Evolutionary conservation across 2,329 filamentous ascomycete species (phyloP), one percentile per base, ranked within the genome.

Genomic region (Epichloe festucae): DNA sequence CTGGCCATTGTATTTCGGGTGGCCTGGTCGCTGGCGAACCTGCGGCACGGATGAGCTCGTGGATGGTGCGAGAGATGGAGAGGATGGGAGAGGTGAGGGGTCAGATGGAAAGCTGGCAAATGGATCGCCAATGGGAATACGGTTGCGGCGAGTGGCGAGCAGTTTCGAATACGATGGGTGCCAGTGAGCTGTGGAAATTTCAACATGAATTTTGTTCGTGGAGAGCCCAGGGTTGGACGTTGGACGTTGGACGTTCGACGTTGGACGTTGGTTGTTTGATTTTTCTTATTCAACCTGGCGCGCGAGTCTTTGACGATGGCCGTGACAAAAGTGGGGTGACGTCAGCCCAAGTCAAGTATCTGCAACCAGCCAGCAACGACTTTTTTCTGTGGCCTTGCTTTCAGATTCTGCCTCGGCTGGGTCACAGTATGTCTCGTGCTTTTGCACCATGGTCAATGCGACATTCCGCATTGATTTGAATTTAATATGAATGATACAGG

Each of bases 1-100:
- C 82, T 84, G 7, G 82, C 79, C 84, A 87, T 88, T 15, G 52
- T 73, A 19, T 58, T 23, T 31, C 17, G 35, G 11, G 14, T 6
- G 17, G 15, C 15, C 35, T 36, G 11, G 12, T 39, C n/a, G 44
- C 46, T 43, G 5, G 15, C 15, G 6, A 27, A 38, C 21, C 27
- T 34, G 17, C 50, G 58, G 41, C 51, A 59, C 43, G 56, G 58
- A 39, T 64, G 55, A 49, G 34, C 34, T 39, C 44, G 21, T 40
- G 8, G 21, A 15, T 8, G 31, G 17, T 12, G 48, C 17, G 40
- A 35, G 14, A 49, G 10, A 31, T 27, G 7, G 7, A 14, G 31
- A 35, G 12, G 14, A 52, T 1, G 41, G 4, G 19, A 11, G 23
- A 8, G 10, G 39, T 4, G 21, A 51, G 21, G 36, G 40, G 39